Evolutionary conservation across 2,329 filamentous ascomycete genomes (phyloP).

Genomic region (Colletotrichum costaricense): DNA sequence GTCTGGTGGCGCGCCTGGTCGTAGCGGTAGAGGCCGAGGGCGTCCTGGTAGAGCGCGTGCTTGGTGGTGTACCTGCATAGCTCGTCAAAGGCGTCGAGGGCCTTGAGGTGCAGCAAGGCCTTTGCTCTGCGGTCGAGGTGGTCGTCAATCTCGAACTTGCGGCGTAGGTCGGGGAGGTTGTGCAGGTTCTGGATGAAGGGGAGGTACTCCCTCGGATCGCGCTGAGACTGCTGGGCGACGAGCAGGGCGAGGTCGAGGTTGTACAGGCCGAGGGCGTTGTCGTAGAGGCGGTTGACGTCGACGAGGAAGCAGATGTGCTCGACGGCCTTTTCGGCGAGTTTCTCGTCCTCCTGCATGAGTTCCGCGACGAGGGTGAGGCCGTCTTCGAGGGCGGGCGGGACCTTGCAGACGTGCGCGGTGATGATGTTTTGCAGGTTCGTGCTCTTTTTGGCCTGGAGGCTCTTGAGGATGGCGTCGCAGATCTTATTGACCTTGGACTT

Average conservation of each 20-base stretch:
- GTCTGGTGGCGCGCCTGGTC: conserved; percentile 73
- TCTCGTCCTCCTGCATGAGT: conserved; percentile 74
- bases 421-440: conserved; percentile 89
- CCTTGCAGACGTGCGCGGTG: conserved; percentile 94
- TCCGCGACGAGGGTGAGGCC: conserved; percentile 83
- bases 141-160: conserved; percentile 89
- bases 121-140: conserved; percentile 82
- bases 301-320: conserved; percentile 98
- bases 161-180: conserved; percentile 74
- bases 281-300: conserved; percentile 91
- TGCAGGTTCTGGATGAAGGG: conserved; percentile 93
- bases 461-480: conserved; percentile 84
- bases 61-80: conserved; percentile 81
- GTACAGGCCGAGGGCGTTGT: conserved; percentile 90
- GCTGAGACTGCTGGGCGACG: conserved; percentile 95
- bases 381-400: conserved; percentile 87
- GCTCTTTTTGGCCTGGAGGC: conserved; percentile 70
- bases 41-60: conserved; percentile 81
- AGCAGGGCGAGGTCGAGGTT: conserved; percentile 89
- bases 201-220: conserved; percentile 94
- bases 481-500: conserved; percentile 84
- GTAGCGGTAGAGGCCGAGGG: conserved; percentile 87
- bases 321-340: conserved; percentile 86
- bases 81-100: conserved; percentile 80
- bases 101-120: conserved; percentile 81